Conservation (phyloP, 2,329 filamentous ascomycete genomes). For the Pseudodiploospora longispora region DNA sequence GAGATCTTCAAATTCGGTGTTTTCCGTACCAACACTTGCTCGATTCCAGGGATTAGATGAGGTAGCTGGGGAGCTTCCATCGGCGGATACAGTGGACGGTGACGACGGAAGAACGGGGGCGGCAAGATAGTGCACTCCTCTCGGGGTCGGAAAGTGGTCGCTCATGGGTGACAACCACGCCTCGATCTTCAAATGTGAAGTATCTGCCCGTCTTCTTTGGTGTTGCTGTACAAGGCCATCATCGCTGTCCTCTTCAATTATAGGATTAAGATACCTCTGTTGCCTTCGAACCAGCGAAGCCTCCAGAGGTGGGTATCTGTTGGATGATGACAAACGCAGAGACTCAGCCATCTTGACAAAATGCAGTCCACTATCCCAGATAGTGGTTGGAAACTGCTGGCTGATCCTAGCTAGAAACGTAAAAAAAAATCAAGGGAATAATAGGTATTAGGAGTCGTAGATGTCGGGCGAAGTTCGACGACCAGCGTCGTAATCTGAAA, state of each 20-base stretch:
- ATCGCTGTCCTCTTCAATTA: slow-evolving; percentile 51
- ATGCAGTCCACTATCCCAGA: slow-evolving; percentile 23
- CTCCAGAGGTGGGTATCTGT: slow-evolving; percentile 36
- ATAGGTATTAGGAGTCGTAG: slow-evolving; percentile 8
- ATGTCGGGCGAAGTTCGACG: slow-evolving; percentile 19
- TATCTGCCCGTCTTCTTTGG: slow-evolving; percentile 19
- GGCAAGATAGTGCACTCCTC: slow-evolving; percentile 56
- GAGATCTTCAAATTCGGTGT: slow-evolving; percentile 74
- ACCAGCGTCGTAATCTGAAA: slow-evolving; percentile 24
- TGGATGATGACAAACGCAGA: slow-evolving; percentile 12
- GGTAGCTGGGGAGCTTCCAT: slow-evolving; percentile 45
- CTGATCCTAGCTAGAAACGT: background rate
- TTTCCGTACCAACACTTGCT: slow-evolving; percentile 53
- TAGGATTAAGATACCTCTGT: slow-evolving; percentile 52
- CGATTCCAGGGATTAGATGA: slow-evolving; percentile 56
- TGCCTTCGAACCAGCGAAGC: slow-evolving; percentile 50
- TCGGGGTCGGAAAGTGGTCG: slow-evolving; percentile 65
- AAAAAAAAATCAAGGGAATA: slow-evolving; percentile 8
- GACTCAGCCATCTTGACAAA: slow-evolving; percentile 40
- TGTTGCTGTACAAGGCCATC: slow-evolving; percentile 21
- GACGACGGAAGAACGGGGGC: slow-evolving; percentile 56
- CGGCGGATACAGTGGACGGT: slow-evolving; percentile 46
- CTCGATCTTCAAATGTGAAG: slow-evolving; percentile 42
- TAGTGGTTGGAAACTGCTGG: slow-evolving; percentile 10
- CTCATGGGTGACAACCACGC: slow-evolving; percentile 52